These are phyloP conservation scores for Chaetomium fimeti DNA, from an alignment of 495 filamentous ascomycete species.

Conservation along the genomic window DNA sequence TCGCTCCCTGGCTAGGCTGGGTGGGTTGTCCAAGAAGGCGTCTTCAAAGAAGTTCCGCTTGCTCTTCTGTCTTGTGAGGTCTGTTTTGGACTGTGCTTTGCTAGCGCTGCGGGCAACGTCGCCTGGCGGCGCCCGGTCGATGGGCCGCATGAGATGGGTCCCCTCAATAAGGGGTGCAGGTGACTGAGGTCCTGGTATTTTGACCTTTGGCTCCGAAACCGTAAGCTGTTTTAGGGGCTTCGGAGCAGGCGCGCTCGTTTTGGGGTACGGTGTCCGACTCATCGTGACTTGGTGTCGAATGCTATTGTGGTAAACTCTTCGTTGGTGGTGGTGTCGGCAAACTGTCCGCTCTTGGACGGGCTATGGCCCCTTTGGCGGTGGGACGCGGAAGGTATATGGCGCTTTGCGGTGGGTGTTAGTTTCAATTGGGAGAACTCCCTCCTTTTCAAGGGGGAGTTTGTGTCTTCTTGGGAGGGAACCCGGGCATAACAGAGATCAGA, in stretches of 20 bases:
- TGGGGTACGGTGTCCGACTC: not conserved
- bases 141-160: conserved; percentile 39
- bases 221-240: conserved; percentile 26
- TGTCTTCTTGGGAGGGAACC: too few species aligned
- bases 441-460: too few species aligned
- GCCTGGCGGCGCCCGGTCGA: conserved; percentile 40
- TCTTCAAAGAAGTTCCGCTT: conserved; percentile 46
- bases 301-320: not conserved
- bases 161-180: conserved; percentile 44
- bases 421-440: too few species aligned
- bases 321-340: too few species aligned
- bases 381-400: too few species aligned
- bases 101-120: conserved; percentile 27
- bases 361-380: too few species aligned
- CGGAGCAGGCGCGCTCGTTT: not conserved
- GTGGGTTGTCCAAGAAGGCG: conserved; percentile 45
- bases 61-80: conserved; percentile 44
- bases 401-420: too few species aligned
- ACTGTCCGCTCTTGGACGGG: too few species aligned
- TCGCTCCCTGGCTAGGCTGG: conserved; percentile 52
- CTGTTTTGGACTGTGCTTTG: conserved; percentile 35
- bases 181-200: conserved; percentile 37
- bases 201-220: conserved; percentile 44
- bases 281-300: not conserved
- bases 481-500: too few species aligned